Percentiles rank a stretch among this genome's conserved stretches.
Evolutionary conservation across 371 early-diverging fungal genomes (phyloP).

Genomic region (Aphelidium insulamus): DNA sequence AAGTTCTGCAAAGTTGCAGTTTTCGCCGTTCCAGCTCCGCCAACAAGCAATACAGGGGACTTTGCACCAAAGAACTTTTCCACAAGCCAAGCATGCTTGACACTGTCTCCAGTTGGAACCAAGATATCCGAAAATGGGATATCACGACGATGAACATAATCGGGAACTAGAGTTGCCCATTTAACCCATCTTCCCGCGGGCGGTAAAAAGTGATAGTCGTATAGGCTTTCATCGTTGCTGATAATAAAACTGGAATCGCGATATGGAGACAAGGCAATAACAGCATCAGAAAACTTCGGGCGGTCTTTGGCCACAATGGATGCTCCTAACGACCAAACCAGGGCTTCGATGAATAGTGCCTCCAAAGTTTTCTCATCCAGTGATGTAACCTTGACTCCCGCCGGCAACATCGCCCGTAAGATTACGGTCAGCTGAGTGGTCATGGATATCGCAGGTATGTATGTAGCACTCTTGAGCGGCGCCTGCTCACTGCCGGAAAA

Average conservation of each 20-base stretch:
- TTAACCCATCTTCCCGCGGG: constrained; percentile 19
- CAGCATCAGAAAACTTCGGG: constrained; percentile 18
- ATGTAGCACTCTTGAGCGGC: constrained; percentile 19
- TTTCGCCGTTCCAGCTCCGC: constrained; percentile 26
- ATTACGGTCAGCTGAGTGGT: constrained; percentile 18
- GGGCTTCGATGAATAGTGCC: constrained; percentile 19
- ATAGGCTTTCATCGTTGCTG: constrained; percentile 20
- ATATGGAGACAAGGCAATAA: too few species aligned
- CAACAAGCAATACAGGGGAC: constrained; percentile 24
- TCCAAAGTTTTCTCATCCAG: constrained; percentile 11
- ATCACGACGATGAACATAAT: constrained; percentile 18
- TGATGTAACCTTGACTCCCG: constrained; percentile 15
- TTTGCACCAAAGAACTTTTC: constrained; percentile 18
- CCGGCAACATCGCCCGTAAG: constrained; percentile 14
- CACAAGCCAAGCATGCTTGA: constrained; percentile 26
- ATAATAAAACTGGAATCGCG: too few species aligned
- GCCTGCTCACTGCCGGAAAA: constrained; percentile 20
- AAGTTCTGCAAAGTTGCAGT: constrained; percentile 27
- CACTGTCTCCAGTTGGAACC: constrained; percentile 30
- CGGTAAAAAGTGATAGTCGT: constrained; percentile 25
- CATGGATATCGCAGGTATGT: constrained; percentile 17
- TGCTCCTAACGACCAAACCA: constrained; percentile 28
- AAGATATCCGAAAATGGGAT: constrained; percentile 22
- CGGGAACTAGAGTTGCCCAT: constrained; percentile 23
- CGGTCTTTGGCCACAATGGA: constrained; percentile 22